Evolutionary conservation across 2,329 filamentous ascomycete species (phyloP).

Genomic region (Nannizziopsis arthrosporioides): DNA sequence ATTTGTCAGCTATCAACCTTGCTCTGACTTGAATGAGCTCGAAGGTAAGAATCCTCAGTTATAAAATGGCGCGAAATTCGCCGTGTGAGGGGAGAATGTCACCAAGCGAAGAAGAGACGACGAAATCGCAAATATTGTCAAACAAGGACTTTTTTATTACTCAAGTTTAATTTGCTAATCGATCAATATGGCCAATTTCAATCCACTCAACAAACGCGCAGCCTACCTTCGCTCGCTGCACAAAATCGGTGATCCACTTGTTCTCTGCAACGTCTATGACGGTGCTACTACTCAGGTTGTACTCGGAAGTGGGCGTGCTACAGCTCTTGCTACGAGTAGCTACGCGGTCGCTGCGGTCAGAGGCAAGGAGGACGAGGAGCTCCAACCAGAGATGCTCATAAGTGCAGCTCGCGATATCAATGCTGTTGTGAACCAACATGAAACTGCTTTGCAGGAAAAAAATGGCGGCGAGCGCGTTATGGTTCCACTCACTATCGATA

Average conservation of each 20-base stretch:
- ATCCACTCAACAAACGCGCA: slow-evolving; percentile 15
- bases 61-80: no score
- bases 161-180: neutral
- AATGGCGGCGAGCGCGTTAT: neutral
- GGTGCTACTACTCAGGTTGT: slow-evolving; percentile 37
- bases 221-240: slow-evolving; percentile 36
- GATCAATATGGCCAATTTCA: neutral
- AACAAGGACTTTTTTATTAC: no score
- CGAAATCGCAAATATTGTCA: no score
- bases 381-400: slow-evolving; percentile 42
- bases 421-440: slow-evolving; percentile 25
- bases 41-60: no score
- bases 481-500: slow-evolving; percentile 42
- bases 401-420: slow-evolving; percentile 35
- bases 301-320: slow-evolving; percentile 30
- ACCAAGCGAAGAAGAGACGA: no score
- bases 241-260: slow-evolving; percentile 38
- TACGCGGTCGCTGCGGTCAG: slow-evolving; percentile 36
- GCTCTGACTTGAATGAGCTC: neutral
- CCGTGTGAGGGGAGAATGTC: no score
- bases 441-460: neutral
- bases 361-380: slow-evolving; percentile 37
- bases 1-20: neutral
- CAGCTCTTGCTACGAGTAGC: slow-evolving; percentile 34
- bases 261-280: slow-evolving; percentile 48